Evolutionary conservation across 106 monocot species (phyloP), one percentile per base, ranked within the genome.

Genomic region (Cymbidium sinense): DNA sequence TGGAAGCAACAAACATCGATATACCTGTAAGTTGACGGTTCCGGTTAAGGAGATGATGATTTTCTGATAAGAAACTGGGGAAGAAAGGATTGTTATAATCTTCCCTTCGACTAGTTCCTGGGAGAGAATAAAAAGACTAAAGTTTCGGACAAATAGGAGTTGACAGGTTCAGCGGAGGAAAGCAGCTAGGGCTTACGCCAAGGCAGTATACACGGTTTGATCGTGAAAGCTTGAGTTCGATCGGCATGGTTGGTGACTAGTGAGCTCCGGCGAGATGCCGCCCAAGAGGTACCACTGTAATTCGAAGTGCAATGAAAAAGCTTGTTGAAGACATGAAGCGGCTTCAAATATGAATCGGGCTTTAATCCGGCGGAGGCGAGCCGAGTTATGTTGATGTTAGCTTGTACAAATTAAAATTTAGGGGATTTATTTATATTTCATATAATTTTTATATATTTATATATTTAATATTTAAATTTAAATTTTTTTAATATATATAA

Each of bases 171-270:
- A 15, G 15, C 13, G 27, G 17, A 17, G n/a, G 15, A 41, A 11
- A 43, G 70, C 30, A 28, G 44, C 8, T 3, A 43, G 61, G 69
- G 80, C 72, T 51, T 78, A 86, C 86, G 30, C 80, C 77, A 34
- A 70, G 83, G 58, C 80, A 77, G 50, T 83, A 86, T 73, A 80
- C 64, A 39, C 86, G 83, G 73, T 51, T 83, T 2, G 83, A 47
- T 10, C 86, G 86, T 6, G 86, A 86, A 19, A 86, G 83, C 70
- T 75, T 80, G 52, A 86, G 76, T 67, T 86, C 86, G 50, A 86
- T 81, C 73, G 80, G 34, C 86, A 84, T 84, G 71, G 70, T 47
- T 21, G 51, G 28, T 50, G 30, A 28, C 29, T 18, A 18, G 69
- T 34, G 69, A 69, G 69, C 13, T 69, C 69, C 61, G 61, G 61